phyloP scores from a whole-genome alignment of 2,329 filamentous ascomycete genomes.

The Lomentospora prolificans region DNA sequence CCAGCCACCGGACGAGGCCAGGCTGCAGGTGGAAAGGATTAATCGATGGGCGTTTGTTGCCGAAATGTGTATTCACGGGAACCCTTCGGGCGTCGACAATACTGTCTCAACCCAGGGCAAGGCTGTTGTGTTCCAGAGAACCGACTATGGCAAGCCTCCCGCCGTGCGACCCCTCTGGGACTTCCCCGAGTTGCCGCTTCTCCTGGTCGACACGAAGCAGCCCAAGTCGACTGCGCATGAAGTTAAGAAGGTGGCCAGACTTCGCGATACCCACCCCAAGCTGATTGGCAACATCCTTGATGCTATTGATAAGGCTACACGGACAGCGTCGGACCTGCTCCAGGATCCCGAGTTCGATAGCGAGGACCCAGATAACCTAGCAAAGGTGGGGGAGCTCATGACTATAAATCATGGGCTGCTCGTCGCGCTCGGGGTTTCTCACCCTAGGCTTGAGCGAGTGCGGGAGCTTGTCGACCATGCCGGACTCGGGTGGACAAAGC shows the following conservation, averaged over 20 bases:
- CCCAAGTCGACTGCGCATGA: constrained; percentile 76
- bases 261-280: constrained; percentile 63
- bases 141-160: constrained; percentile 68
- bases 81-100: constrained; percentile 93
- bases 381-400: constrained; percentile 76
- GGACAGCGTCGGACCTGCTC: constrained; percentile 44
- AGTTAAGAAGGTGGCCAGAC: constrained; percentile 71
- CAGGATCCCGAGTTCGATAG: constrained; percentile 58
- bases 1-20: constrained; percentile 79
- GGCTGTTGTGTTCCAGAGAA: constrained; percentile 81
- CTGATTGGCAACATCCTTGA: constrained; percentile 76
- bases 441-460: constrained; percentile 84
- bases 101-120: constrained; percentile 91
- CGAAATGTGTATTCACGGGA: constrained; percentile 95
- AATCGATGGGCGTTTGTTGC: constrained; percentile 97
- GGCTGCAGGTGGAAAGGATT: constrained; percentile 84
- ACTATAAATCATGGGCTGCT: constrained; percentile 89
- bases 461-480: constrained; percentile 84
- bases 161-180: constrained; percentile 66
- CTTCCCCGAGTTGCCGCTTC: constrained; percentile 84
- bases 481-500: constrained; percentile 90
- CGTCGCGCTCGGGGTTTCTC: constrained; percentile 85
- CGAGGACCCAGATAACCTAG: constrained; percentile 51
- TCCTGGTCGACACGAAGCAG: constrained; percentile 84
- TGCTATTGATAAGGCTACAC: constrained; percentile 67